These are phyloP conservation scores for Fusarium sp. DNA, from an alignment of 2,329 filamentous ascomycete species.

Conservation along the genomic window DNA sequence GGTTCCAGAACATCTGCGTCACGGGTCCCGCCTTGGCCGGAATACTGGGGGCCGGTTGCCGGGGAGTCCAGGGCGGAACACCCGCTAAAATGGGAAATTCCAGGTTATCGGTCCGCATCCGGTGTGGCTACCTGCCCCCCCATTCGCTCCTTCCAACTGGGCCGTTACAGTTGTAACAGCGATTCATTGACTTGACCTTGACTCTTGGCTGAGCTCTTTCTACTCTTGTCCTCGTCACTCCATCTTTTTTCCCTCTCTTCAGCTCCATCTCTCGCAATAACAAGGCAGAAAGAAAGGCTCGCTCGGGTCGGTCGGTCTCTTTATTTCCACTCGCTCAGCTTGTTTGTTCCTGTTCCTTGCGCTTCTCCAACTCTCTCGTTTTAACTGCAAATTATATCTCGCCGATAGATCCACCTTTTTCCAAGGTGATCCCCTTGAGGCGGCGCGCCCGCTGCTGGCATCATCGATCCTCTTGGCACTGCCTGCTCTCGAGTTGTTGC, in stretches of 20 bases:
- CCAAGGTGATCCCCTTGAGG: slow-evolving; percentile 23
- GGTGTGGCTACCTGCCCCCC: slow-evolving; percentile 31
- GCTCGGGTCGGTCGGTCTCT: slow-evolving; percentile 13
- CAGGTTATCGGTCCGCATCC: slow-evolving; percentile 39
- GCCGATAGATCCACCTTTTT: slow-evolving; percentile 18
- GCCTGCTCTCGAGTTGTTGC: slow-evolving; percentile 13
- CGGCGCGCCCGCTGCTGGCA: slow-evolving; percentile 40
- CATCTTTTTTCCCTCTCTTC: slow-evolving; percentile 16
- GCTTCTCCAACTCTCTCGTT: slow-evolving; percentile 15
- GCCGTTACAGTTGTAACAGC: slow-evolving; percentile 40
- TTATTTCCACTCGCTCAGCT: slow-evolving; percentile 23
- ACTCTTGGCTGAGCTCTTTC: not conserved
- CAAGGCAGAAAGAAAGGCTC: not conserved
- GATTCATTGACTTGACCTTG: slow-evolving; percentile 25
- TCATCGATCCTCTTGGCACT: slow-evolving; percentile 27
- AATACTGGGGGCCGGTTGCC: slow-evolving; percentile 28
- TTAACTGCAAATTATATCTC: slow-evolving; percentile 14
- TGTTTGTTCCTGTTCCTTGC: slow-evolving; percentile 31
- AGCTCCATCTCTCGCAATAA: slow-evolving; percentile 16
- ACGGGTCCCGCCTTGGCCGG: slow-evolving; percentile 25
- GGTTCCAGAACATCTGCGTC: slow-evolving; percentile 33
- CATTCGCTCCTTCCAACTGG: slow-evolving; percentile 37
- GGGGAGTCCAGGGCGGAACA: slow-evolving; percentile 33
- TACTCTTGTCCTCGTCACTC: slow-evolving; percentile 19
- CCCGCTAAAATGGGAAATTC: slow-evolving; percentile 35